Conservation (phyloP, 1,139 yeast genomes). For the Taphrina communis region DNA sequence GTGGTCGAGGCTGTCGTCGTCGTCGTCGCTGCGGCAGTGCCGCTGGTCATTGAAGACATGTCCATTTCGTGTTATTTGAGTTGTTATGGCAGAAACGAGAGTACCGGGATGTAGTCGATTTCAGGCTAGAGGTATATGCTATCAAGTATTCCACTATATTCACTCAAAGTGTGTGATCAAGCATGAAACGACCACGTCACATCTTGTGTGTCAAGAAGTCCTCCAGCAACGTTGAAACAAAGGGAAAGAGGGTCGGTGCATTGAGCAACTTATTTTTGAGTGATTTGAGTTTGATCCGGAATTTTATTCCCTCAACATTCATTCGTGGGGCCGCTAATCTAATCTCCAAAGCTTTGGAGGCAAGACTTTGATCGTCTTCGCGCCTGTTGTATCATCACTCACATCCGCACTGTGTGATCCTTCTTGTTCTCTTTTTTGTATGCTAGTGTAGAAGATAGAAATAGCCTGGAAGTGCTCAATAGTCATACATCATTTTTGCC, state of each 20-base stretch:
- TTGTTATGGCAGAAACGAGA: too few relatives aligned
- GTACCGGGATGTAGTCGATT: too few relatives aligned
- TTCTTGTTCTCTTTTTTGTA: background rate
- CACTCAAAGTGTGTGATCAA: too few relatives aligned
- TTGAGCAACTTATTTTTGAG: background rate
- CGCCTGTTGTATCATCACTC: too few relatives aligned
- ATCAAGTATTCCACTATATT: background rate
- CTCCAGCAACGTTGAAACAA: background rate
- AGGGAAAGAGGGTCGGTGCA: background rate
- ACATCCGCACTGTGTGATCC: too few relatives aligned
- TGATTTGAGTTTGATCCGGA: constrained; percentile 15
- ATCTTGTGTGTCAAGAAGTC: background rate
- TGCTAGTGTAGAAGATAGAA: background rate
- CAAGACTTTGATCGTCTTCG: too few relatives aligned
- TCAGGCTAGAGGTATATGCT: background rate
- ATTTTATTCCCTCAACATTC: constrained; percentile 10
- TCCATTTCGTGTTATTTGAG: constrained; percentile 1
- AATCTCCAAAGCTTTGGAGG: background rate
- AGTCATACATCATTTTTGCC: background rate
- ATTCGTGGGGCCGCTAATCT: constrained; percentile 22
- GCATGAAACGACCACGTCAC: background rate
- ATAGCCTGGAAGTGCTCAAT: background rate
- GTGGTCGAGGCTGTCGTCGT: constrained; percentile 2
- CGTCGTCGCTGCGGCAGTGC: background rate
- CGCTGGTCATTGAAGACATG: constrained; percentile 15